These are phyloP conservation scores for Fusarium newnesense DNA, from an alignment of 2,329 filamentous ascomycete species.

Conservation along the genomic window DNA sequence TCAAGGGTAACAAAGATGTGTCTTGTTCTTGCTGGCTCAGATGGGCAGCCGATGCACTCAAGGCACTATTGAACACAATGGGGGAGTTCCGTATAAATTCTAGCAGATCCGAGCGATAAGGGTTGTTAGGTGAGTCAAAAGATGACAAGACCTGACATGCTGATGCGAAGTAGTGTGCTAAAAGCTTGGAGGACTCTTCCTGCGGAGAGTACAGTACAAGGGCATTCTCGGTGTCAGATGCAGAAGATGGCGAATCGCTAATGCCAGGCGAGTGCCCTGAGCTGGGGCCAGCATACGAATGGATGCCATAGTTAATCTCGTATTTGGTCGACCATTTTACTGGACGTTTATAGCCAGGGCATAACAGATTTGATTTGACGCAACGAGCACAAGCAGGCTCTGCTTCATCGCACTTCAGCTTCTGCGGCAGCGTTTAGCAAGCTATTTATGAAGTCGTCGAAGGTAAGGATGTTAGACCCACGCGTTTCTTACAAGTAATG, in stretches of 20 bases:
- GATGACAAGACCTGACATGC: slow-evolving; percentile 21
- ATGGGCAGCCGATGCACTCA: slow-evolving; percentile 34
- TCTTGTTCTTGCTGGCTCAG: slow-evolving; percentile 2
- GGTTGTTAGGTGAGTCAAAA: slow-evolving; percentile 26
- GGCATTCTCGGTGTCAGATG: too few relatives aligned
- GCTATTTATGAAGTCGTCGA: rapidly evolving
- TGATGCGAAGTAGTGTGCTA: slow-evolving; percentile 20
- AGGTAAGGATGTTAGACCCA: neutral
- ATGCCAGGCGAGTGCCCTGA: neutral
- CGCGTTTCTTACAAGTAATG: slow-evolving; percentile 3
- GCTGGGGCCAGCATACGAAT: neutral
- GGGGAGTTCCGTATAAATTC: slow-evolving; percentile 16
- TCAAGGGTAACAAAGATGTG: neutral
- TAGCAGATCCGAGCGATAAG: slow-evolving; percentile 25
- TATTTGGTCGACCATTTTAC: slow-evolving; percentile 38
- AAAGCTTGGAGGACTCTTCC: neutral
- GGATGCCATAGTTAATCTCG: neutral
- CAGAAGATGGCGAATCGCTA: neutral
- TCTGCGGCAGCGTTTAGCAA: neutral
- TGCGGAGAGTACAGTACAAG: neutral
- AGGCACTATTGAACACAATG: slow-evolving; percentile 11
- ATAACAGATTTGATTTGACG: slow-evolving; percentile 15
- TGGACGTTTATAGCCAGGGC: slow-evolving; percentile 27
- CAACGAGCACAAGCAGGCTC: slow-evolving; percentile 28
- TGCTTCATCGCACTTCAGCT: slow-evolving; percentile 34